These are phyloP conservation scores for Gloeophyllum trabeum DNA, from an alignment of 768 basidiomycete genomes.

Conservation along the genomic window DNA sequence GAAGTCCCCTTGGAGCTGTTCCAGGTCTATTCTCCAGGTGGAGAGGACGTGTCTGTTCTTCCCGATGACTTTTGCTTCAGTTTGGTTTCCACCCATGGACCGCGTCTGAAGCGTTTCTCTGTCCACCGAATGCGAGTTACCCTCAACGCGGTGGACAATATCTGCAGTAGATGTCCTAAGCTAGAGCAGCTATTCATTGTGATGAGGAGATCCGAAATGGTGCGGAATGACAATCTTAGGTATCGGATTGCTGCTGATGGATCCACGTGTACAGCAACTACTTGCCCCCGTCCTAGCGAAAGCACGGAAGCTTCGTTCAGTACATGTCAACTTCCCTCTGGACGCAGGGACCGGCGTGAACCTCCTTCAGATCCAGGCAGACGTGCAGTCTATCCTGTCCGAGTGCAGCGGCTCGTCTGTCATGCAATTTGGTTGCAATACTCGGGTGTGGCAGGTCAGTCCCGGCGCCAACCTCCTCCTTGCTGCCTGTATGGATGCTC, in stretches of 20 bases:
- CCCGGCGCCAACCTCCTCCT: neutral
- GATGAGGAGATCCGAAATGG: conserved; percentile 21
- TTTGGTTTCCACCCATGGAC: conserved; percentile 39
- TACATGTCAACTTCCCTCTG: conserved; percentile 50
- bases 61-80: conserved; percentile 38
- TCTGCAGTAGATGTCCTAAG: conserved; percentile 40
- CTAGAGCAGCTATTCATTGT: conserved; percentile 61
- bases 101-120: conserved; percentile 42
- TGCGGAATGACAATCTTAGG: too few species aligned
- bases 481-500: neutral
- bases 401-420: conserved; percentile 23
- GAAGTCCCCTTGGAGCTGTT: conserved; percentile 43
- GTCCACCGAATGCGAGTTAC: conserved; percentile 53
- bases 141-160: conserved; percentile 32
- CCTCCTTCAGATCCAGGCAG: neutral
- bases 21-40: conserved; percentile 47
- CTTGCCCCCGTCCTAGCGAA: neutral
- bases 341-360: conserved; percentile 12
- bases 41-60: conserved; percentile 25
- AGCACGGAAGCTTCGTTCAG: conserved; percentile 31
- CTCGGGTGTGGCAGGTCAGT: conserved; percentile 59
- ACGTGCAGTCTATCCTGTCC: neutral
- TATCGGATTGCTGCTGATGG: too few species aligned
- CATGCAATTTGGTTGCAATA: conserved; percentile 55
- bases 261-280: too few species aligned